These are phyloP conservation scores for Xerocomus nothofagi DNA, from an alignment of 1,284 basidiomycete genomes.

Conservation along the genomic window DNA sequence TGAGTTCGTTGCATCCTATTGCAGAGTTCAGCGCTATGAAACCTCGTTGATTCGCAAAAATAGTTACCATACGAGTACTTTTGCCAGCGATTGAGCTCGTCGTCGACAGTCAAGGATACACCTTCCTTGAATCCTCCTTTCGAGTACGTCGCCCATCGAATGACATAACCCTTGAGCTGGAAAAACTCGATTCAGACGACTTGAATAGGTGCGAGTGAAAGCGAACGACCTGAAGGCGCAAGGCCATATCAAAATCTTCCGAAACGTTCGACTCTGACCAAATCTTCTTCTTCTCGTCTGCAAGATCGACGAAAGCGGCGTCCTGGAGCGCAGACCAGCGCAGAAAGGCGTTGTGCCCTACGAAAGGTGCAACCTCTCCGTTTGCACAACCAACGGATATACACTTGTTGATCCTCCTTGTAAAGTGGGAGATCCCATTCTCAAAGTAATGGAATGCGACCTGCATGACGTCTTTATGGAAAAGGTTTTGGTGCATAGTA, in stretches of 20 bases:
- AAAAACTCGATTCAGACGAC: neutral
- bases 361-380: constrained; percentile 82
- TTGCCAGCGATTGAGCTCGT: constrained; percentile 83
- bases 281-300: constrained; percentile 62
- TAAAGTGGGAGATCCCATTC: constrained; percentile 84
- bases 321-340: constrained; percentile 87
- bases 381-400: constrained; percentile 76
- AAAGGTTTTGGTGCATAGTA: constrained; percentile 21
- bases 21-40: constrained; percentile 6
- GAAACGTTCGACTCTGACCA: constrained; percentile 88
- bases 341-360: constrained; percentile 87
- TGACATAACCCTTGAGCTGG: constrained; percentile 61
- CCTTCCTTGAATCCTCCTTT: constrained; percentile 85
- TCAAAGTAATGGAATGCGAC: constrained; percentile 86
- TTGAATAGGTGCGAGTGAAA: neutral
- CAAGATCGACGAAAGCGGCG: constrained; percentile 63
- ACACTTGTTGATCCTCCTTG: constrained; percentile 72
- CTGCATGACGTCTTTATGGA: constrained; percentile 68
- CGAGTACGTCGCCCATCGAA: constrained; percentile 79
- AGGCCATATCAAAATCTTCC: constrained; percentile 86
- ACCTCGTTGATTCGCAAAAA: neutral
- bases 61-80: constrained; percentile 80
- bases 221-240: constrained; percentile 51
- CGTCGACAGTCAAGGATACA: constrained; percentile 79
- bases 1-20: constrained; percentile 64